These are phyloP conservation scores for Petasospora fabianii DNA, from an alignment of 1,139 yeast genomes.

Conservation along the genomic window DNA sequence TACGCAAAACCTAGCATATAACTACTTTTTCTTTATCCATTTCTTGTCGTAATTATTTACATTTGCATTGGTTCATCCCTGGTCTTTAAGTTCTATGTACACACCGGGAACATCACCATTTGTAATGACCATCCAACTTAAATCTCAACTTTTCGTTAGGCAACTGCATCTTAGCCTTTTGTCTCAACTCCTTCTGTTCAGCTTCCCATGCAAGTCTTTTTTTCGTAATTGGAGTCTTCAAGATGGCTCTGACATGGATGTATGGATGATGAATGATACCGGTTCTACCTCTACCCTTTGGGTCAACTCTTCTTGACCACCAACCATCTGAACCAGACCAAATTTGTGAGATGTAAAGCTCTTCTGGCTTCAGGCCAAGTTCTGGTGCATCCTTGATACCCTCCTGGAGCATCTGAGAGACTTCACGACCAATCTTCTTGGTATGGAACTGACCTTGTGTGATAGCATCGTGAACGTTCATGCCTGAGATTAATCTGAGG, in stretches of 20 bases:
- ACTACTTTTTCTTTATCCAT: too few relatives aligned
- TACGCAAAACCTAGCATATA: too few relatives aligned
- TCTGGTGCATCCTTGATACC: constrained; percentile 67
- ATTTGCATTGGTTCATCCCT: neutral
- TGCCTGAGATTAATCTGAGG: constrained; percentile 64
- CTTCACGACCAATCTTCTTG: constrained; percentile 75
- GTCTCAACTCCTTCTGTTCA: constrained; percentile 38
- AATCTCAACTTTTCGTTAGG: constrained; percentile 43
- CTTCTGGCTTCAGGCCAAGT: constrained; percentile 45
- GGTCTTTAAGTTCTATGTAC: constrained; percentile 5
- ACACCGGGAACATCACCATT: constrained; percentile 36
- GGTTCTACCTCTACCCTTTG: constrained; percentile 86
- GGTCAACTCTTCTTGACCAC: constrained; percentile 69
- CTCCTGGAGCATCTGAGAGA: constrained; percentile 67
- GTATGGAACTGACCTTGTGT: constrained; percentile 89
- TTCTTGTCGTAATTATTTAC: too few relatives aligned
- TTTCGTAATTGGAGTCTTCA: constrained; percentile 60
- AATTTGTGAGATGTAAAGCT: constrained; percentile 70
- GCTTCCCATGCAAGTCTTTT: constrained; percentile 60
- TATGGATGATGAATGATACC: constrained; percentile 76
- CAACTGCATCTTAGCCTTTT: constrained; percentile 46
- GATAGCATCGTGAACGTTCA: constrained; percentile 74
- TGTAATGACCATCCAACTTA: constrained; percentile 43
- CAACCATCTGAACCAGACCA: constrained; percentile 93
- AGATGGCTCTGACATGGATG: constrained; percentile 76